A percentile compares a stretch with the other conserved stretches of the same genome.
Conservation (phyloP, 148 eudicot genomes). For the Diospyros lotus region DNA sequence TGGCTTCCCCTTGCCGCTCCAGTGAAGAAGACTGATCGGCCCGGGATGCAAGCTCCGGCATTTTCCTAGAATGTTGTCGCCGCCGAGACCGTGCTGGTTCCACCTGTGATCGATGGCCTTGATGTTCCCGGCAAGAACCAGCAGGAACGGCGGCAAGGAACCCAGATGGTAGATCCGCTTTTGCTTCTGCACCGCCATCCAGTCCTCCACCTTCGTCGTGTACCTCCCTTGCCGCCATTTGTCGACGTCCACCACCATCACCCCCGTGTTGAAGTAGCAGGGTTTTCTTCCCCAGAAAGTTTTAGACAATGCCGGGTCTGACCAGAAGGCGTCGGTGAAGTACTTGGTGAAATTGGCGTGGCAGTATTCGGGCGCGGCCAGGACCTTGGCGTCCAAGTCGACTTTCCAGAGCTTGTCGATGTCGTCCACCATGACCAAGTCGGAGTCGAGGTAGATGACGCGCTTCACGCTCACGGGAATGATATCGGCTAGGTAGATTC, state of each 20-base stretch:
- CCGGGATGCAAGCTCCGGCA: slow-evolving; percentile 34
- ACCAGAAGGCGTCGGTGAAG: slow-evolving; percentile 31
- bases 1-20: slow-evolving; percentile 43
- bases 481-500: slow-evolving; percentile 31
- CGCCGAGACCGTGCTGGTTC: slow-evolving; percentile 39
- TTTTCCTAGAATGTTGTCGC: slow-evolving; percentile 34
- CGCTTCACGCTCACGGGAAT: slow-evolving; percentile 25
- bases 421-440: slow-evolving; percentile 34
- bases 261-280: slow-evolving; percentile 42
- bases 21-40: slow-evolving; percentile 30
- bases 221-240: slow-evolving; percentile 34
- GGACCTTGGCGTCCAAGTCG: slow-evolving; percentile 20
- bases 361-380: slow-evolving; percentile 39
- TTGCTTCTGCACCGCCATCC: slow-evolving; percentile 40
- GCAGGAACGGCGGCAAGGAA: slow-evolving; percentile 32
- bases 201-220: slow-evolving; percentile 27
- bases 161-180: slow-evolving; percentile 33
- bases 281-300: slow-evolving; percentile 20
- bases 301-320: slow-evolving; percentile 10
- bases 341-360: slow-evolving; percentile 35
- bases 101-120: slow-evolving; percentile 32
- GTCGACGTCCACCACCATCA: slow-evolving; percentile 33
- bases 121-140: slow-evolving; percentile 31
- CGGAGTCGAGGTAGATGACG: slow-evolving; percentile 31
- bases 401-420: slow-evolving; percentile 27